These are phyloP conservation scores for Puccinia polysora DNA, from an alignment of 1,284 basidiomycete species.

Conservation along the genomic window DNA sequence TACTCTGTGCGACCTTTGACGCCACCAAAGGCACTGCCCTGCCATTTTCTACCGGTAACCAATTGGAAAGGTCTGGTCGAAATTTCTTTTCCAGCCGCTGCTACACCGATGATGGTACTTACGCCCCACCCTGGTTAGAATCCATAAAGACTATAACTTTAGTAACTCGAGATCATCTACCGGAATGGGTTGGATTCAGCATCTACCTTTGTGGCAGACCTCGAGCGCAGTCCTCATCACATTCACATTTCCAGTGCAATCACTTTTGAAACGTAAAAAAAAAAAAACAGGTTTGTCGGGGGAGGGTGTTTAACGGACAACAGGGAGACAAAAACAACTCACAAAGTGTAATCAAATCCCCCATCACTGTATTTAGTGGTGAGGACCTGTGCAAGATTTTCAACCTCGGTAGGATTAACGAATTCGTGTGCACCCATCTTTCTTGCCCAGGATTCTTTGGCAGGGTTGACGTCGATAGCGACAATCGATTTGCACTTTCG, in stretches of 20 bases:
- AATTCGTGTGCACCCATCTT: slow-evolving; percentile 98
- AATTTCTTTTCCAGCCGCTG: slow-evolving; percentile 87
- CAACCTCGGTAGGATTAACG: slow-evolving; percentile 73
- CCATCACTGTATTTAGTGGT: slow-evolving; percentile 85
- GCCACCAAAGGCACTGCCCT: slow-evolving; percentile 92
- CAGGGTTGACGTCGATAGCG: slow-evolving; percentile 82
- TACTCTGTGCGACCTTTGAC: slow-evolving; percentile 91
- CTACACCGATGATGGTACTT: slow-evolving; percentile 75
- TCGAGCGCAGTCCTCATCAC: slow-evolving; percentile 96
- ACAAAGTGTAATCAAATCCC: slow-evolving; percentile 90
- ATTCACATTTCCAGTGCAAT: slow-evolving; percentile 88
- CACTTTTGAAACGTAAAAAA: slow-evolving; percentile 53
- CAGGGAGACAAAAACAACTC: neutral
- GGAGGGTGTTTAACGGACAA: neutral
- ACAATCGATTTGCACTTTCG: slow-evolving; percentile 83
- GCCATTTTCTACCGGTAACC: slow-evolving; percentile 90
- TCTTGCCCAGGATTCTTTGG: slow-evolving; percentile 79
- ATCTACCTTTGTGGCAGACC: slow-evolving; percentile 83
- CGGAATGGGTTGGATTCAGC: neutral
- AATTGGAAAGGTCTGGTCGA: slow-evolving; percentile 81
- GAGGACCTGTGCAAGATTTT: slow-evolving; percentile 79
- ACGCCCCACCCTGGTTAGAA: slow-evolving; percentile 78
- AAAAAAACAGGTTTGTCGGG: neutral
- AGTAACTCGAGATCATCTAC: neutral
- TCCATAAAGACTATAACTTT: slow-evolving; percentile 3